Evolutionary conservation across 2,329 filamentous ascomycete species (phyloP).

Genomic region (Chalara sp.): DNA sequence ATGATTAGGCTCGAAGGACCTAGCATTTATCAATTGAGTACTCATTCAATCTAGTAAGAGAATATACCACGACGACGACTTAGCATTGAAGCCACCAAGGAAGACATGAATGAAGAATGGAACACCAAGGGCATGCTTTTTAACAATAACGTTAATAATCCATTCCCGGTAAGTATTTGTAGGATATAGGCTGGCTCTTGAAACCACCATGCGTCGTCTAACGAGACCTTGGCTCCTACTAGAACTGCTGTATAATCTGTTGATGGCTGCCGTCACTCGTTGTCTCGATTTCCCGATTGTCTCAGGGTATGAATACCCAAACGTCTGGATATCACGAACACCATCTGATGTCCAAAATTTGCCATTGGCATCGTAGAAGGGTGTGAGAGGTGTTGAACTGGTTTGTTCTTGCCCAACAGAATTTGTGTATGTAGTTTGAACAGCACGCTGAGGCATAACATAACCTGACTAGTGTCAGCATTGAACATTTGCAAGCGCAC

Average conservation of each 20-base stretch:
- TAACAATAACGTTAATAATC: conserved; percentile 28
- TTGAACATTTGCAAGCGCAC: conserved; percentile 23
- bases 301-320: conserved; percentile 74
- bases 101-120: conserved; percentile 31
- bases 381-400: conserved; percentile 51
- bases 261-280: conserved; percentile 6
- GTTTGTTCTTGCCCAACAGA: conserved; percentile 30
- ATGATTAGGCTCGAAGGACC: neutral
- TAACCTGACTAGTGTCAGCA: conserved; percentile 39
- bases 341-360: conserved; percentile 15
- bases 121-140: conserved; percentile 28
- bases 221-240: neutral
- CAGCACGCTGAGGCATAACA: conserved; percentile 25
- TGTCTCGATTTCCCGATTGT: conserved; percentile 28
- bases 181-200: neutral
- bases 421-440: conserved; percentile 27
- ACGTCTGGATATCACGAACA: conserved; percentile 28
- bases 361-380: conserved; percentile 49
- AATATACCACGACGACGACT: conserved; percentile 26
- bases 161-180: conserved; percentile 26
- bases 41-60: conserved; percentile 15
- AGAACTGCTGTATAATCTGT: neutral
- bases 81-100: conserved; percentile 26
- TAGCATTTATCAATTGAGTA: neutral
- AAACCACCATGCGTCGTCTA: neutral